Conservation (phyloP, 306 rosid genomes). For the Lablab purpureus region DNA sequence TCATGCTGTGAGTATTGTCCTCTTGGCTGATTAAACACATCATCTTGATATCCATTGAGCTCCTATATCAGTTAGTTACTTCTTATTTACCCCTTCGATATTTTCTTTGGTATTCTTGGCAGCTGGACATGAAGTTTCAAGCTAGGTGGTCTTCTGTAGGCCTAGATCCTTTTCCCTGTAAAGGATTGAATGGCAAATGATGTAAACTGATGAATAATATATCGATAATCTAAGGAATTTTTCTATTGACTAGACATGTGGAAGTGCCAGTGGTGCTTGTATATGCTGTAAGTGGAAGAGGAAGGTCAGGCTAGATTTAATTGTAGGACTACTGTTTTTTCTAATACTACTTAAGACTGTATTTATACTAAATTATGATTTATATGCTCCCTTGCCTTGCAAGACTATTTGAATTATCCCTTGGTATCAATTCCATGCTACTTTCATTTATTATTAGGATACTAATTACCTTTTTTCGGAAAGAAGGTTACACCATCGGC, state of each 20-base stretch:
- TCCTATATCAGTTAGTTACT: slow-evolving; percentile 21
- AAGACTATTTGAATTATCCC: background rate
- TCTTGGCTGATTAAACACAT: slow-evolving; percentile 37
- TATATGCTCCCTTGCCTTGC: slow-evolving; percentile 7
- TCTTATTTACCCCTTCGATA: slow-evolving; percentile 18
- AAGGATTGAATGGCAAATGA: slow-evolving; percentile 30
- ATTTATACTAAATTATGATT: background rate
- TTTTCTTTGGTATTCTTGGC: slow-evolving; percentile 40
- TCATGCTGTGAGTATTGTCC: slow-evolving; percentile 30
- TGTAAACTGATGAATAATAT: slow-evolving; percentile 33
- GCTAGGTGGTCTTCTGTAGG: slow-evolving; percentile 35
- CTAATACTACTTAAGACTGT: background rate
- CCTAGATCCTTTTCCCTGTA: slow-evolving; percentile 39
- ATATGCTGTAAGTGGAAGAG: slow-evolving; percentile 35
- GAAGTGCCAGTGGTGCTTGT: slow-evolving; percentile 21
- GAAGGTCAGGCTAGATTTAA: slow-evolving; percentile 41
- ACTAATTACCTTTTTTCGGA: background rate
- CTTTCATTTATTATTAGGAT: background rate
- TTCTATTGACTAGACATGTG: slow-evolving; percentile 17
- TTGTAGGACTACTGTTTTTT: slow-evolving; percentile 13
- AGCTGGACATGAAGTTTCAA: slow-evolving; percentile 36
- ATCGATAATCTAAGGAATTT: slow-evolving; percentile 30
- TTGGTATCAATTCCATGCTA: background rate
- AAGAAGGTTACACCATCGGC: background rate
- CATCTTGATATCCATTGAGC: slow-evolving; percentile 35